Base-by-base conservation (phyloP, 176 grass and related monocot genomes). In the Phyllostachys edulis region DNA sequence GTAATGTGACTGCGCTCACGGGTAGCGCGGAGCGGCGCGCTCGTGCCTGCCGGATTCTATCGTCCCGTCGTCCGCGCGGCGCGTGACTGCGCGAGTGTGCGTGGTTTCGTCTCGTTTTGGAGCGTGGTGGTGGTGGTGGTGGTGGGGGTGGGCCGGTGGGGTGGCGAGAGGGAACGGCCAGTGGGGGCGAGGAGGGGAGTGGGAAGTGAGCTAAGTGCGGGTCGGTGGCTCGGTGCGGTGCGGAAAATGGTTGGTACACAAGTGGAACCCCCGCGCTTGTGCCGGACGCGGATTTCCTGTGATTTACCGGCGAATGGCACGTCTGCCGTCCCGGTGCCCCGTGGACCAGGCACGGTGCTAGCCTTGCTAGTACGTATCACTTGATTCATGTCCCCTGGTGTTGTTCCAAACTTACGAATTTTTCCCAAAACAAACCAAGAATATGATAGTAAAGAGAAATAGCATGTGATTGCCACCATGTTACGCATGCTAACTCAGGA, bases 201-300 rank as follows among this genome's bases (percentile, higher is more conserved):
- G 88, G 67, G 67, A 39, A 79, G 49, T 8, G 81, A 84, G 69
- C 87, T 16, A 73, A 88, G 59, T 5, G 74, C 73, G 80, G 63
- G 62, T 40, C 34, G n/a, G 23, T 44, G 65, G 21, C 23, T 37
- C 29, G 45, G 47, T 59, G 52, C n/a, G 73, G 20, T 7, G 80
- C n/a, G 36, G 79, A 59, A 60, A 61, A 63, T 84, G 73, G 47
- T 55, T 11, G 49, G 71, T 37, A 52, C 71, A 74, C 70, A 4
- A 9, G 13, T 44, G 44, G 69, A 71, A 45, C 42, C 4, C 13
- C 29, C n/a, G 12, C 69, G 7, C 45, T 0, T 32, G 14, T 42
- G 69, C n/a, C n/a, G 42, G 3, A 12, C 21, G 57, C 47, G 47
- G 47, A 50, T 5, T 50, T 50, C 47, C 13, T n/a, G 18, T n/a